These are phyloP conservation scores for Silene conica DNA, from an alignment of 148 eudicot genomes.

Conservation along the genomic window DNA sequence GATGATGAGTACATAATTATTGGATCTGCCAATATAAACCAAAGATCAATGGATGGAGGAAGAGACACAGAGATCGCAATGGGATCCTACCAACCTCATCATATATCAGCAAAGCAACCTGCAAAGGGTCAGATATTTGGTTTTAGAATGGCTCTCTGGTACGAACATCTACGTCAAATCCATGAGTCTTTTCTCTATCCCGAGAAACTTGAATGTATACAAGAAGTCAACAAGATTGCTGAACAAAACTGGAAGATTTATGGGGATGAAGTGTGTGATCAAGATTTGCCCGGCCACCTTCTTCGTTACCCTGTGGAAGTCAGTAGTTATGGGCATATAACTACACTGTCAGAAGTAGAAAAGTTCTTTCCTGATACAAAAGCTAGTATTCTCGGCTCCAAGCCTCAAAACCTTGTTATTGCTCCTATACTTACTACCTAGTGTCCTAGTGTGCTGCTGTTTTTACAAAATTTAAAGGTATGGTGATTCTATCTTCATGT, in stretches of 20 bases:
- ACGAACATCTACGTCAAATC: constrained; percentile 47
- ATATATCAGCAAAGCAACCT: constrained; percentile 35
- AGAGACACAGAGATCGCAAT: constrained; percentile 87
- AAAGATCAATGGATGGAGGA: constrained; percentile 78
- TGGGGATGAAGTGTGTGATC: constrained; percentile 31
- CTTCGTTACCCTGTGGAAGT: constrained; percentile 55
- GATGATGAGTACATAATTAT: constrained; percentile 83
- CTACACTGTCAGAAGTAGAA: constrained; percentile 38
- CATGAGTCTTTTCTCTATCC: constrained; percentile 37
- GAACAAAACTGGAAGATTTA: constrained; percentile 50
- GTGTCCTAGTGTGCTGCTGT: constrained; percentile 16
- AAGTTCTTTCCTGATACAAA: constrained; percentile 62
- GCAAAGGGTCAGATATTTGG: constrained; percentile 56
- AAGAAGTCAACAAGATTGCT: constrained; percentile 43
- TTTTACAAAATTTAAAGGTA: neutral
- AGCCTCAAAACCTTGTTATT: constrained; percentile 27
- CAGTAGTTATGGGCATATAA: constrained; percentile 39
- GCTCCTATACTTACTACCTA: constrained; percentile 62
- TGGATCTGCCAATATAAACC: constrained; percentile 89
- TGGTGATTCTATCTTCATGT: too few relatives aligned
- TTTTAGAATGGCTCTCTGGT: constrained; percentile 70
- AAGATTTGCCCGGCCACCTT: constrained; percentile 59
- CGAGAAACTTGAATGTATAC: constrained; percentile 49
- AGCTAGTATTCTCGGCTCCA: constrained; percentile 53
- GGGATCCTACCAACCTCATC: constrained; percentile 76